These are phyloP conservation scores for Nicotiana knightiana DNA, from an alignment of 257 asterid species.

Conservation along the genomic window DNA sequence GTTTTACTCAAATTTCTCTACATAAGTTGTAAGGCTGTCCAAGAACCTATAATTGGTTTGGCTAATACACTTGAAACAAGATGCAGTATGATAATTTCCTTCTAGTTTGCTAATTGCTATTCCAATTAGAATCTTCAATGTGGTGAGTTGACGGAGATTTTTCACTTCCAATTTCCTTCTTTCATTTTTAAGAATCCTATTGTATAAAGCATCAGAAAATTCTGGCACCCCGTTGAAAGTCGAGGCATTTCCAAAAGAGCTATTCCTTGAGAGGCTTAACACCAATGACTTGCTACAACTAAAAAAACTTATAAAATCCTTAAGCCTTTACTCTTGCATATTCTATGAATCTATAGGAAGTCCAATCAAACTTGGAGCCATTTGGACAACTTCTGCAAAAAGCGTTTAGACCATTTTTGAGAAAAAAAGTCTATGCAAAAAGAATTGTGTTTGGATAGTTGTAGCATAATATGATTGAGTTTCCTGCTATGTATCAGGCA, in stretches of 20 bases:
- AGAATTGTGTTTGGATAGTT: background rate
- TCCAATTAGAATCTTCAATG: background rate
- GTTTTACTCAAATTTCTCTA: background rate
- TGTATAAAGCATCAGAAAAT: background rate
- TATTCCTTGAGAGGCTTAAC: background rate
- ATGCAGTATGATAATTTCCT: background rate
- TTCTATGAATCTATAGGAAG: background rate
- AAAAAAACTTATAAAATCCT: background rate
- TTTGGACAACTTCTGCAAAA: background rate
- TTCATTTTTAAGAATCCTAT: background rate
- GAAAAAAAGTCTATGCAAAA: background rate
- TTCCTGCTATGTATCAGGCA: conserved; percentile 47
- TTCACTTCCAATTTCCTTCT: background rate
- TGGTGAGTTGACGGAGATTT: background rate
- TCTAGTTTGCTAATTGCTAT: background rate
- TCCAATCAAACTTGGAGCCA: background rate
- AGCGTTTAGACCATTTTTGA: background rate
- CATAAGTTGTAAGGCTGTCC: background rate
- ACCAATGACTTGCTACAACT: background rate
- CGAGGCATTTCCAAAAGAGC: background rate
- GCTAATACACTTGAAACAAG: background rate
- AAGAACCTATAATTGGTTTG: background rate
- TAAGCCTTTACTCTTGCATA: background rate
- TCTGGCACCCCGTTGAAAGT: background rate
- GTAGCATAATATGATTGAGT: background rate